A percentile compares a stretch with the other conserved stretches of the same genome.
phyloP scores from a whole-genome alignment of 768 basidiomycete genomes.

The Macrolepiota dolichaula region DNA sequence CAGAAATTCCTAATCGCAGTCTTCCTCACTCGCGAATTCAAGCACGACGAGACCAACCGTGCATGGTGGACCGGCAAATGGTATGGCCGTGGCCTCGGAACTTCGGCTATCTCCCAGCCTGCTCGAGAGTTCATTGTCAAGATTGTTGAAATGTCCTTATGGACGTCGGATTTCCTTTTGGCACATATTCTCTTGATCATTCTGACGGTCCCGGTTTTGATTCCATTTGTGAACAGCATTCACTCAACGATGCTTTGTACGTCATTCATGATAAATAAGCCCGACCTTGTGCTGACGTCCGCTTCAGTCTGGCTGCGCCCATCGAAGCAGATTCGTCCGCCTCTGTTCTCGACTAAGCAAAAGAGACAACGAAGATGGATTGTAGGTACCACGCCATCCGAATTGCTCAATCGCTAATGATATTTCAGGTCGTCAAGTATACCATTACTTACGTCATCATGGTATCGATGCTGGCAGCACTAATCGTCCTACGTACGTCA shows the following conservation, averaged over 20 bases:
- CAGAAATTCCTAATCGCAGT: constrained; percentile 94
- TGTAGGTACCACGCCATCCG: constrained; percentile 30
- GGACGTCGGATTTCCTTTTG: constrained; percentile 92
- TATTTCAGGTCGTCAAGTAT: constrained; percentile 71
- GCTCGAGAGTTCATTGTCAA: constrained; percentile 98
- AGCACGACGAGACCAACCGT: constrained; percentile 96
- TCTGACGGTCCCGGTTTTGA: constrained; percentile 77
- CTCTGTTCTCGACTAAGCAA: constrained; percentile 92
- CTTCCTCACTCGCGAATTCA: constrained; percentile 95
- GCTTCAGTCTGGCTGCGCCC: constrained; percentile 88
- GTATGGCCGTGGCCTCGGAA: constrained; percentile 92
- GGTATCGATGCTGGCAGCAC: constrained; percentile 71
- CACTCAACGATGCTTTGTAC: constrained; percentile 93
- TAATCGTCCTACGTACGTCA: constrained; percentile 78
- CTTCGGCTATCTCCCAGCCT: constrained; percentile 91
- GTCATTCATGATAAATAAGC: constrained; percentile 27
- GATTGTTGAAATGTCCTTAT: constrained; percentile 96
- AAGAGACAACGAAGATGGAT: constrained; percentile 92
- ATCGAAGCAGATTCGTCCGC: constrained; percentile 90
- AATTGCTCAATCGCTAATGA: neutral
- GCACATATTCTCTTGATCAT: constrained; percentile 84
- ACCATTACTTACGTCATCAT: constrained; percentile 78
- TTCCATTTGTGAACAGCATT: constrained; percentile 83
- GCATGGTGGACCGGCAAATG: constrained; percentile 99
- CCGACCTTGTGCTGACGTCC: neutral